Base-by-base conservation (phyloP, 306 rosid species). In the Leucaena leucocephala region DNA sequence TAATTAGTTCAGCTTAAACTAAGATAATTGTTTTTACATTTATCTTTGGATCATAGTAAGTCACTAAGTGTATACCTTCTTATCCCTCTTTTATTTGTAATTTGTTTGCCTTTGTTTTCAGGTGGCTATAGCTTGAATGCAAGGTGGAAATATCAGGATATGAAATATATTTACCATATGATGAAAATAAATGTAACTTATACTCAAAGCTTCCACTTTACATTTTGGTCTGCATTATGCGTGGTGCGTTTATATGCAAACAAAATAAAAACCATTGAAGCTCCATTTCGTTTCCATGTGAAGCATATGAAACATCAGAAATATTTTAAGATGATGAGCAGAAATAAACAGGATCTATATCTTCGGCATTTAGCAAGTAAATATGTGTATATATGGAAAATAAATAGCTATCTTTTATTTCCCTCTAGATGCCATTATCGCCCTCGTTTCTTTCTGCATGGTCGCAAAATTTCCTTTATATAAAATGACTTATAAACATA, bases 161-260 rank as follows among this genome's bases (percentile, higher is more conserved):
- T 57, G 0, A 21, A 17, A 65, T 63, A 19, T 45, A 74, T 73
- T 46, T 12, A 42, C 36, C 27, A 27, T 81, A 64, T 75, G 78
- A 15, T 49, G n/a, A 49, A 13, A 85, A 85, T 85, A 85, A 78
- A 78, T 70, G 76, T 19, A 13, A 46, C 75, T 72, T 14, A 55
- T 55, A 7, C 12, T 73, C 7, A 64, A 70, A 45, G 19, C 17
- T 38, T 44, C 71, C 13, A 55, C 22, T 43, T 35, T 8, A 11
- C 49, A 27, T 8, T n/a, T 55, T 50, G 46, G 15, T 13, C 71
- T 71, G 54, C 34, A 13, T 52, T 52, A 7, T 54, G 36, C 42
- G 22, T 81, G 21, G 48, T 36, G 13, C 8, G 36, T 21, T 57
- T n/a, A 43, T 49, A 27, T 65, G 74, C 49, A 38, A 38, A 48